Base-by-base conservation (phyloP, 768 basidiomycete species). In the Suillus subluteus region DNA sequence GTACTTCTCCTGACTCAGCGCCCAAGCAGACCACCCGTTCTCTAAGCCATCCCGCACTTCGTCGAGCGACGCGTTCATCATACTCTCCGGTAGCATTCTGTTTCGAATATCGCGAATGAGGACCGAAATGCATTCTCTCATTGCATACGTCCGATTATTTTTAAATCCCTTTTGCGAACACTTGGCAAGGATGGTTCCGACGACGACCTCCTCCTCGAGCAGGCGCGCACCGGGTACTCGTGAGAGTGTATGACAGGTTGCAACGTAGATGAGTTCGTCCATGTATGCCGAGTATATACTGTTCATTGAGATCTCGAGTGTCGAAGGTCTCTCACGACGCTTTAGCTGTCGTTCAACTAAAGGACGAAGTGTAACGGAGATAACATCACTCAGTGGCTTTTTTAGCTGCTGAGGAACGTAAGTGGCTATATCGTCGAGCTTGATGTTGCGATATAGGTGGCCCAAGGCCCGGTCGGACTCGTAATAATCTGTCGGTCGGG, bases 131-230 rank as follows among this genome's bases (percentile, higher is more conserved):
- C 91, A 89, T 15, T 86, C 77, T 44, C 81, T 81, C 90, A 93
- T 91, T 13, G 87, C 82, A 62, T 88, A 82, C 64, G 84, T 82
- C 35, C 90, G 82, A 67, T 86, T 85, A 37, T 74, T 82, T 66
- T 91, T 80, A 82, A 84, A 89, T 41, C 87, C 78, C 65, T 82
- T 82, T 68, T 92, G 87, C 1, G 85, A 78, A 71, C 89, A 91
- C 66, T 88, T 88, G 2, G 87, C 90, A 55, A 92, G 76, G 65
- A 95, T 95, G 0, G 89, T 88, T 23, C 91, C 92, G 38, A 88
- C 77, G 1, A 92, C 88, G 30, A 93, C 82, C 71, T 95, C 93
- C 61, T 90, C 88, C 72, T 95, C 93, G 7, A 81, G 75, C 41
- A 95, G 80, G 38, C 82, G 82, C 9, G 81, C 81, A 11, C 84